Percentiles rank a stretch among this genome's conserved stretches.
Evolutionary conservation across 2,329 filamentous ascomycete species (phyloP).

Genomic region (Colletotrichum plurivorum): DNA sequence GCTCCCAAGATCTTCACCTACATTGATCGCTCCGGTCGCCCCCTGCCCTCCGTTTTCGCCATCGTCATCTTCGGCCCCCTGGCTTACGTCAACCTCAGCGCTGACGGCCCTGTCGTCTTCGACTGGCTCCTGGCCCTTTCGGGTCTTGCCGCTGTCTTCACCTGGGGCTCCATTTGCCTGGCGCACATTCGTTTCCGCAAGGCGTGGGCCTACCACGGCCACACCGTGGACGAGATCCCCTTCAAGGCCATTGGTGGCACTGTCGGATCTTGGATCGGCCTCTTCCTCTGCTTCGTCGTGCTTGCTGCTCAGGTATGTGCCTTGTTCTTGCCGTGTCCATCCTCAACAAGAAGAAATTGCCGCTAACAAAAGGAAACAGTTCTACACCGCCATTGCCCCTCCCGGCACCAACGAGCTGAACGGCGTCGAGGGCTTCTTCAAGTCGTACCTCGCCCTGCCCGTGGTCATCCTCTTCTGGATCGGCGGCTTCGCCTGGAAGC

Average conservation of each 20-base stretch:
- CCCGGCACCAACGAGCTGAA: conserved; percentile 48
- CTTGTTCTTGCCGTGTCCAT: background rate
- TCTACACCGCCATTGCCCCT: conserved; percentile 65
- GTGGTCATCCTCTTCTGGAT: conserved; percentile 69
- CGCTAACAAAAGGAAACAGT: conserved; percentile 47
- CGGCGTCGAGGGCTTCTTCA: conserved; percentile 67
- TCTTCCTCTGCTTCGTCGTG: conserved; percentile 68
- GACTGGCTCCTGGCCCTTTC: conserved; percentile 76
- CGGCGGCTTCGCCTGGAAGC: conserved; percentile 75
- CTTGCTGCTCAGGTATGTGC: conserved; percentile 57
- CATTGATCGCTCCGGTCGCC: conserved; percentile 67
- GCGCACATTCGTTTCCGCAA: conserved; percentile 76
- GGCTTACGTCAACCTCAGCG: conserved; percentile 61
- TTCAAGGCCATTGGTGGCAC: conserved; percentile 74
- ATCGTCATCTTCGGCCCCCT: conserved; percentile 62
- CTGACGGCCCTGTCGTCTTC: conserved; percentile 67
- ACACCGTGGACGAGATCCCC: conserved; percentile 73
- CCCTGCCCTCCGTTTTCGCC: conserved; percentile 59
- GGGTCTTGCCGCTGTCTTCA: conserved; percentile 74
- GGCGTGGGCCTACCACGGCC: conserved; percentile 72
- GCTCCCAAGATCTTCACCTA: conserved; percentile 68
- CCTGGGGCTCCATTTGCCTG: conserved; percentile 76
- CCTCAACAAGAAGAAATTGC: background rate
- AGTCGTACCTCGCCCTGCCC: conserved; percentile 67
- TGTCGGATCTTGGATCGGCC: conserved; percentile 73